Evolutionary conservation across 371 early-diverging fungal genomes (phyloP).

Genomic region (Rhizomucor miehei): DNA sequence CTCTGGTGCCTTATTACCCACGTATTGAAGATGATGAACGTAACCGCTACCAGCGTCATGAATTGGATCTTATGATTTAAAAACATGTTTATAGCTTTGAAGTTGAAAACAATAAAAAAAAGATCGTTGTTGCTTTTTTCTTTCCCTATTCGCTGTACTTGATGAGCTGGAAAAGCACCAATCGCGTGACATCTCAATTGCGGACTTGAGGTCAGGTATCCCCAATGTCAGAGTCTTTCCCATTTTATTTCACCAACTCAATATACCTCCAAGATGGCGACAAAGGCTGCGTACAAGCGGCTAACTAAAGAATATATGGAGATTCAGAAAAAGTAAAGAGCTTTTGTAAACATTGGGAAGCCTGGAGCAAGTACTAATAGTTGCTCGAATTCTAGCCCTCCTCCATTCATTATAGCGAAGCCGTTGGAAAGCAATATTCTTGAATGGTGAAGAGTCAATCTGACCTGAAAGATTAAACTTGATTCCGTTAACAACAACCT

Average conservation of each 20-base stretch:
- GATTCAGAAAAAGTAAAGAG: constrained; percentile 63
- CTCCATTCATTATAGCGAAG: constrained; percentile 79
- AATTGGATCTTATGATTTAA: constrained; percentile 63
- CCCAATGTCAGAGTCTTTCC: neutral
- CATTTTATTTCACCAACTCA: neutral
- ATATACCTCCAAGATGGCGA: constrained; percentile 68
- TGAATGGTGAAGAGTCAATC: constrained; percentile 95
- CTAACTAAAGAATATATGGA: constrained; percentile 89
- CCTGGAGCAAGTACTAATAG: neutral
- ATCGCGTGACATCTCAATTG: neutral
- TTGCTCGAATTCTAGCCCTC: constrained; percentile 48
- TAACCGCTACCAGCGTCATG: constrained; percentile 74
- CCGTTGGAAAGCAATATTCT: constrained; percentile 93
- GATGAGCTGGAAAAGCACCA: too few species aligned
- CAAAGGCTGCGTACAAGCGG: constrained; percentile 83
- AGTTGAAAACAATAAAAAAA: neutral
- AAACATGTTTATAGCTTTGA: neutral
- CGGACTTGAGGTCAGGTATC: neutral
- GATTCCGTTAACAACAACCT: constrained; percentile 1
- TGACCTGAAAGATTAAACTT: too few species aligned
- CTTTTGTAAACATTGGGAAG: too few species aligned
- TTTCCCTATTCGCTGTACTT: too few species aligned
- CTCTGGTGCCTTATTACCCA: constrained; percentile 89
- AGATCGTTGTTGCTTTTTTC: neutral
- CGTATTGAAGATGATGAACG: constrained; percentile 79